Base-by-base conservation (phyloP, 2,329 filamentous ascomycete species). In the Leptographium flavum region DNA sequence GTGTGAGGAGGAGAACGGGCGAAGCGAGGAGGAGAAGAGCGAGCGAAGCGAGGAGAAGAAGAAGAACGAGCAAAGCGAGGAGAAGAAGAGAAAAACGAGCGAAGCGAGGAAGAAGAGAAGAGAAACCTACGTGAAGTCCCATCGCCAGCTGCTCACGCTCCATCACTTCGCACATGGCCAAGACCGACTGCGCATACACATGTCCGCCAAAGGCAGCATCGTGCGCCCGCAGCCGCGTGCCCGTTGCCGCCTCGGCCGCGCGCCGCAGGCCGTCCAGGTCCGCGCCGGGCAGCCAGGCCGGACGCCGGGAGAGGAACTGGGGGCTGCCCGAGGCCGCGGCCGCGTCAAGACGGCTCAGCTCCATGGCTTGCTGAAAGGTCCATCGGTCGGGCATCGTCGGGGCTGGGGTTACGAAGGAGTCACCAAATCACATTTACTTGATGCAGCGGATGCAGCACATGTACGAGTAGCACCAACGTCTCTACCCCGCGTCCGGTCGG, bases 151-250 rank as follows among this genome's bases (percentile, higher is more conserved):
- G 11, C 17, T 31, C 11, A 7, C 27, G 58, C 9, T 52, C 54
- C 39, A 64, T 56, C 0, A 57, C 56, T 27, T 56, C 55, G 23
- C 58, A 63, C 8, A 61, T 64, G 1, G 63, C 65, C 45, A 64
- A 50, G 4, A 58, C 62, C 4, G 62, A 55, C 50, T 70, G 68
- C 5, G 59, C 58, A 47, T 67, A 69, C 9, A 69, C 65, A 51
- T 68, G 63, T 1, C 66, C 67, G 21, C 68, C 68, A 50, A 59
- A 70, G 2, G 63, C 59, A 2, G 54, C 53, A 6, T 35, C 45
- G 19, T 55, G 52, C 3, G 35, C 42, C 1, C 45, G 45, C 14
- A 54, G 30, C 1, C 43, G 43, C 27, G 45, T 47, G n/a, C n/a
- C n/a, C 47, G 49, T 13, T 21, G n/a, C n/a, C n/a, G n/a, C 22